These are phyloP conservation scores for Cyanidioschyzon merolae DNA, from an alignment of 23 red algal genomes.

Conservation along the genomic window DNA sequence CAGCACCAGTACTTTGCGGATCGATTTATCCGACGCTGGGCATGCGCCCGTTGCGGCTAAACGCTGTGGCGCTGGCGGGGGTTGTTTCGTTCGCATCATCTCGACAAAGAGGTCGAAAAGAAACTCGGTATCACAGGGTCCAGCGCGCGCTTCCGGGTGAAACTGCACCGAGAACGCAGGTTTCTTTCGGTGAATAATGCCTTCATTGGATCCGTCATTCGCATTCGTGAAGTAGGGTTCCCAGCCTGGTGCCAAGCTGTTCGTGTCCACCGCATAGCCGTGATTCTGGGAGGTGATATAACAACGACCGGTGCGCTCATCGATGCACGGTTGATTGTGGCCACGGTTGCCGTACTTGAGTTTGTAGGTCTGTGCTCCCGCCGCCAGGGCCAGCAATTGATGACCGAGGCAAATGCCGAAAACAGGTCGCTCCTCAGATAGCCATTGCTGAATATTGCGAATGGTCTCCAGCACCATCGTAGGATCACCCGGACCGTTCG, in stretches of 20 bases:
- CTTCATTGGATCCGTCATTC: constrained; percentile 94
- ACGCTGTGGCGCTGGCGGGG: neutral
- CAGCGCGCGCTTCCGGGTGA: constrained; percentile 88
- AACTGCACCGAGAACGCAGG: constrained; percentile 98
- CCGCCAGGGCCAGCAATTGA: constrained; percentile 78
- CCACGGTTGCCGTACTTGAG: constrained; percentile 95
- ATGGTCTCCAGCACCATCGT: constrained; percentile 51
- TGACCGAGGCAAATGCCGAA: constrained; percentile 99
- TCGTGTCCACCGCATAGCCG: constrained; percentile 74
- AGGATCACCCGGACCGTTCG: constrained; percentile 96
- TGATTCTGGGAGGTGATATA: constrained; percentile 99
- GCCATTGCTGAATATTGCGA: constrained; percentile 29
- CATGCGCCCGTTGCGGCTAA: neutral
- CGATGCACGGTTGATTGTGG: constrained; percentile 86
- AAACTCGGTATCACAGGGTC: constrained; percentile 82
- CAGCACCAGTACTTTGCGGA: constrained; percentile 65
- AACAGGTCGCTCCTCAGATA: constrained; percentile 44
- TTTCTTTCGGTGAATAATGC: constrained; percentile 52
- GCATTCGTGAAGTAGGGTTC: constrained; percentile 62
- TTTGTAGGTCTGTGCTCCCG: constrained; percentile 79
- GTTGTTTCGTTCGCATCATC: neutral
- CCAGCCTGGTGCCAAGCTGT: constrained; percentile 44
- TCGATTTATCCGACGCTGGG: neutral
- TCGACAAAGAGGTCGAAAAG: constrained; percentile 77
- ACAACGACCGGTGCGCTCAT: constrained; percentile 65